These are phyloP conservation scores for Skeletonema potamos DNA, from an alignment of 108 stramenopile genomes.

Conservation along the genomic window DNA sequence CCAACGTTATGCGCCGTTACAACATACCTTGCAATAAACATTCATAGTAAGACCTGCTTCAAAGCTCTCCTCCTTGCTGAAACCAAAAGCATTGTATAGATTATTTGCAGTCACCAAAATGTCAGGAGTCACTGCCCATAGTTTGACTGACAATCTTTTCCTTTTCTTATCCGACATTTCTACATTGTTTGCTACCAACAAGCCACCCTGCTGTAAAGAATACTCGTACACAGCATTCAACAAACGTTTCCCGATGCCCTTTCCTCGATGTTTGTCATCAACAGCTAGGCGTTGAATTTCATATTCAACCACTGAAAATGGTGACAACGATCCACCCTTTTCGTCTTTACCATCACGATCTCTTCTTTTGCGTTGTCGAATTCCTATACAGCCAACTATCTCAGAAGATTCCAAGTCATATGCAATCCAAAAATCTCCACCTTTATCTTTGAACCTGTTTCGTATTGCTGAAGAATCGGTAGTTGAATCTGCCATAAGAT, in stretches of 20 bases:
- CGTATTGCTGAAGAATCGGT: slow-evolving; percentile 19
- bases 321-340: background rate
- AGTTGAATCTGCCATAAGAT: slow-evolving; percentile 30
- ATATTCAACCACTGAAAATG: slow-evolving; percentile 22
- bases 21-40: slow-evolving; percentile 34
- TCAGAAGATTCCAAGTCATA: background rate
- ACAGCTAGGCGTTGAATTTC: slow-evolving; percentile 73
- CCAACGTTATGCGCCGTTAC: too few relatives aligned
- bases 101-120: slow-evolving; percentile 46
- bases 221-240: slow-evolving; percentile 46
- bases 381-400: slow-evolving; percentile 65
- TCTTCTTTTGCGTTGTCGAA: slow-evolving; percentile 39
- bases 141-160: background rate
- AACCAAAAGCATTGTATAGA: slow-evolving; percentile 59
- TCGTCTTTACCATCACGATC: background rate
- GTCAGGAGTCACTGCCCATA: slow-evolving; percentile 58
- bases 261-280: slow-evolving; percentile 45
- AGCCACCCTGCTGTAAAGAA: background rate
- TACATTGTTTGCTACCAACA: background rate
- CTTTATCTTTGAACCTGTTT: slow-evolving; percentile 24
- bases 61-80: slow-evolving; percentile 26
- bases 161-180: background rate
- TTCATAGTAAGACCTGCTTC: slow-evolving; percentile 35
- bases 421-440: slow-evolving; percentile 61
- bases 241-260: slow-evolving; percentile 58